phyloP scores from a whole-genome alignment of 805 yeast genomes.

The Ogataea ramenticola region DNA sequence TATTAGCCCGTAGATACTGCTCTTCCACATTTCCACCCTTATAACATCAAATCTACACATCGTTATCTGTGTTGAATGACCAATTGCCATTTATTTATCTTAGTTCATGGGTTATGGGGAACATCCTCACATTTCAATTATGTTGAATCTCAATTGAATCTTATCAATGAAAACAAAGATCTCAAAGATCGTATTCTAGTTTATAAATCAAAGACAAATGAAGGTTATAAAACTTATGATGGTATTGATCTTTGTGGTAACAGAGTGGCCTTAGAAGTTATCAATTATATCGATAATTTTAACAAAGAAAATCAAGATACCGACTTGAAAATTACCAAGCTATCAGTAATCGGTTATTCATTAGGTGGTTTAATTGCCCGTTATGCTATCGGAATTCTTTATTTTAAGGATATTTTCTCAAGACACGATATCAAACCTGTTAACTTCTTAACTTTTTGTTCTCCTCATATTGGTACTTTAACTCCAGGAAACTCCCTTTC shows the following conservation, averaged over 20 bases:
- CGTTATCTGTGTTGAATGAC: too few species aligned
- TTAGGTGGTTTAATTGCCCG: conserved; percentile 82
- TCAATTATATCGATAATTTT: conserved; percentile 25
- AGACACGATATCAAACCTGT: conserved; percentile 44
- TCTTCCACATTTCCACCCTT: too few species aligned
- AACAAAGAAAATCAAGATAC: conserved; percentile 9
- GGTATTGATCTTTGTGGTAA: conserved; percentile 83
- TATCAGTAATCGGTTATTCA: conserved; percentile 82
- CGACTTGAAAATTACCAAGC: conserved; percentile 39
- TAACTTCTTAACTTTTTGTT: conserved; percentile 52
- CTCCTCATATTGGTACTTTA: conserved; percentile 64
- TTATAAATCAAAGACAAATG: conserved; percentile 50
- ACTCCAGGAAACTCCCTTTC: conserved; percentile 51
- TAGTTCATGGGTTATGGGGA: conserved; percentile 72
- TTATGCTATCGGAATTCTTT: conserved; percentile 69
- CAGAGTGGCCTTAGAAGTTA: conserved; percentile 64
- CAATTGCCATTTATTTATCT: conserved; percentile 47
- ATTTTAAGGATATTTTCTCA: conserved; percentile 41
- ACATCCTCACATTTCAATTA: conserved; percentile 59
- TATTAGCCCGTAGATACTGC: too few species aligned
- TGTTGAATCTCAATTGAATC: conserved; percentile 40
- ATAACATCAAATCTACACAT: too few species aligned
- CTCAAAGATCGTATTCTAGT: conserved; percentile 26
- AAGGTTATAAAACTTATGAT: conserved; percentile 75
- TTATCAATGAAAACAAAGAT: conserved; percentile 9